Evolutionary conservation across 1,284 basidiomycete genomes (phyloP).

Genomic region (Trametes pubescens): DNA sequence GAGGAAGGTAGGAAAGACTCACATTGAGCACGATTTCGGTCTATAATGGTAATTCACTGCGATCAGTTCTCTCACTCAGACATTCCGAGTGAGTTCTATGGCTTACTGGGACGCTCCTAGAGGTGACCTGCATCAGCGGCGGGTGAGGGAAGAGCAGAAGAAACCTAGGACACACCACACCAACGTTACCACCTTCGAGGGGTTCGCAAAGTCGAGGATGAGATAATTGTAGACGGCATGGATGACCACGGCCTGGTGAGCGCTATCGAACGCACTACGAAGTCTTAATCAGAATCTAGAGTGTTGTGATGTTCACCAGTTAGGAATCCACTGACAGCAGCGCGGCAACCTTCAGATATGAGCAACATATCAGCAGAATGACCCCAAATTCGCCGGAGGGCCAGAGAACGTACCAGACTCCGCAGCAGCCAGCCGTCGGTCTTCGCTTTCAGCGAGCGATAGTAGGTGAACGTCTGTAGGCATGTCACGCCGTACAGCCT

Average conservation of each 20-base stretch:
- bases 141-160: too few species aligned
- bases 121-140: too few species aligned
- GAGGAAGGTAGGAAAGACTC: too few species aligned
- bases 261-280: constrained; percentile 14
- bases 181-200: not conserved
- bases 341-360: constrained; percentile 7
- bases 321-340: not conserved
- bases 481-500: constrained; percentile 21
- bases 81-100: too few species aligned
- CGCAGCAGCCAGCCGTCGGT: not conserved
- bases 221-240: constrained; percentile 17
- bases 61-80: too few species aligned
- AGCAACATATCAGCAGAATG: too few species aligned
- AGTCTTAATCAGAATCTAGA: too few species aligned
- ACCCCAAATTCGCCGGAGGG: too few species aligned
- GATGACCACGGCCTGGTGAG: constrained; percentile 12
- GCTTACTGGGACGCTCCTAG: constrained; percentile 17
- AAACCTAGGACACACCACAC: constrained; percentile 8
- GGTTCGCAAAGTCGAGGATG: constrained; percentile 8
- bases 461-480: constrained; percentile 16
- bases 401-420: constrained; percentile 3
- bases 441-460: constrained; percentile 9
- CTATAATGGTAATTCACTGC: too few species aligned
- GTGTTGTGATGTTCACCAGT: too few species aligned
- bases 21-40: constrained; percentile 9